phyloP scores from a whole-genome alignment of 2,329 filamentous ascomycete species.

The Xylaria arbuscula region DNA sequence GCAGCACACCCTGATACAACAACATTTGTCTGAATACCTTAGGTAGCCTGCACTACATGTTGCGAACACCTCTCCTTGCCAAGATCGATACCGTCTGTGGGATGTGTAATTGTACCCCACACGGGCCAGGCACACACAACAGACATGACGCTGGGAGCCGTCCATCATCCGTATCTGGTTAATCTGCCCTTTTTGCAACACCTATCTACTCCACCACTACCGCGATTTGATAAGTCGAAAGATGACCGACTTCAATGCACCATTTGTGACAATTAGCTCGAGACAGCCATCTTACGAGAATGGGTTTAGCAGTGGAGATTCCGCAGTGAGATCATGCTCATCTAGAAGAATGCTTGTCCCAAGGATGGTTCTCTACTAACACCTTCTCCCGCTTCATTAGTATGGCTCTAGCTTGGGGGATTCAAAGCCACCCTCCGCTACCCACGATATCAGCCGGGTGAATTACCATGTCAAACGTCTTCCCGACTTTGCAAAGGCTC shows the following conservation, averaged over 20 bases:
- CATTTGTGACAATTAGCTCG: constrained; percentile 66
- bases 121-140: constrained; percentile 20
- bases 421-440: constrained; percentile 56
- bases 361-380: constrained; percentile 47
- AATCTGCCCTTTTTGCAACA: constrained; percentile 24
- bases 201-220: constrained; percentile 23
- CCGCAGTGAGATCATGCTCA: constrained; percentile 57
- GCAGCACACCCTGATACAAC: constrained; percentile 13
- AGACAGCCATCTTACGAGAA: constrained; percentile 58
- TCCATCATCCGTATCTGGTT: constrained; percentile 34
- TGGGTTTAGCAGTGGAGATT: constrained; percentile 61
- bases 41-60: neutral
- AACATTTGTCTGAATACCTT: neutral
- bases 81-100: constrained; percentile 24
- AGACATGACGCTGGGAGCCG: constrained; percentile 13
- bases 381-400: constrained; percentile 52
- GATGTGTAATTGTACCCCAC: constrained; percentile 18
- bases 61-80: constrained; percentile 20
- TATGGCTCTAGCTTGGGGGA: constrained; percentile 58
- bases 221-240: constrained; percentile 12
- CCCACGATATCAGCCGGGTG: constrained; percentile 68
- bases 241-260: constrained; percentile 59
- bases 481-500: constrained; percentile 63
- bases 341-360: constrained; percentile 28
- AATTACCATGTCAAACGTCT: constrained; percentile 69